A percentile compares a stretch with the other conserved stretches of the same genome.
phyloP scores from a whole-genome alignment of 148 eudicot genomes.

The Hydrangea macrophylla region DNA sequence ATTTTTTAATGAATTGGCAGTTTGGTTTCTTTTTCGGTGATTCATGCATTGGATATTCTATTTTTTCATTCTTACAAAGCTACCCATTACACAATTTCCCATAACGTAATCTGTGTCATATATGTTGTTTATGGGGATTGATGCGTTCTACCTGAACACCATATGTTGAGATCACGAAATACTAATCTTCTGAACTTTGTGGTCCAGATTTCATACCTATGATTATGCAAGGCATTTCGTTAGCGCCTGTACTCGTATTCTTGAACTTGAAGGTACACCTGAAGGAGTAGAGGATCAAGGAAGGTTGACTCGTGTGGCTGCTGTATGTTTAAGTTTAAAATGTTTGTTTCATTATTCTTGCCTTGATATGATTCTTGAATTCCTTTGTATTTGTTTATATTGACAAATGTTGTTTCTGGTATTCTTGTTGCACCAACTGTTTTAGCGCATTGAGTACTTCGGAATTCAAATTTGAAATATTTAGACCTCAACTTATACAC shows the following conservation, averaged over 20 bases:
- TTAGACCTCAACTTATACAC: constrained; percentile 6
- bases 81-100: background rate
- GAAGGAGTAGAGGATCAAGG: constrained; percentile 99
- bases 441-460: constrained; percentile 1
- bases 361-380: constrained; percentile 2
- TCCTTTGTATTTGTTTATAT: background rate
- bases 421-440: background rate
- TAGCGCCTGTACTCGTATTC: constrained; percentile 98
- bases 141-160: background rate
- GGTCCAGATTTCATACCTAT: constrained; percentile 87
- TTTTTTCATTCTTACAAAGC: background rate
- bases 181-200: background rate
- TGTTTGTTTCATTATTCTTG: constrained; percentile 1
- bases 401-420: background rate
- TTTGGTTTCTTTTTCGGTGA: background rate
- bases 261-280: constrained; percentile 97
- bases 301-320: constrained; percentile 94
- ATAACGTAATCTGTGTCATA: background rate
- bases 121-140: background rate
- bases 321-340: constrained; percentile 47
- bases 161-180: background rate
- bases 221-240: constrained; percentile 98
- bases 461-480: background rate
- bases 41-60: background rate
- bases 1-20: background rate